Evolutionary conservation across 208 protist genomes (phyloP), one percentile per base, ranked within the genome.

Genomic region (Crithidia fasciculata): DNA sequence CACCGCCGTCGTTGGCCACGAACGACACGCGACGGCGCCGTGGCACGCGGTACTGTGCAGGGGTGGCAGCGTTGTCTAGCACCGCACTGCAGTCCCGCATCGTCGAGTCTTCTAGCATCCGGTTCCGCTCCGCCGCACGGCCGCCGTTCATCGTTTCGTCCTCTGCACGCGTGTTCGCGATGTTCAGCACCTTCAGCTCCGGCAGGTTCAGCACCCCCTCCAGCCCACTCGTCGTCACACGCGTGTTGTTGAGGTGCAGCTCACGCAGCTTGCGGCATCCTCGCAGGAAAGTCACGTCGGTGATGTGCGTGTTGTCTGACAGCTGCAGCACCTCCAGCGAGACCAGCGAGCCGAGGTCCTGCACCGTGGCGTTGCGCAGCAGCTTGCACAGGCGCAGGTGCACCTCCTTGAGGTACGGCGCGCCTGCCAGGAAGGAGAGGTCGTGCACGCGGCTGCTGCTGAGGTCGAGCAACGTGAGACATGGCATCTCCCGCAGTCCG

Each of bases 271-370:
- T 60, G 3, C 59, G 62, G 49, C 81, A 87, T 28, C 55, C 53
- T 12, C 58, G 61, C 49, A 93, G 75, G n/a, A 61, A 79, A 5
- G 47, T 75, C n/a, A 90, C 79, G 63, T 85, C 72, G 49, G 79
- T 83, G 50, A 93, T 81, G 59, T 79, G 72, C 7, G 68, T 28
- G 52, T 79, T 80, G 61, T 88, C 85, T 37, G 77, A 81, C 45
- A 93, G 49, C 69, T 89, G 76, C 37, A 93, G 44, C 71, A 63
- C 72, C 68, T 90, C 81, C 43, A 93, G 63, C 39, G 64, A 66
- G 15, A 65, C 56, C 16, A 81, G 63, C 19, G 64, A 57, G 36
- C 74, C 65, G 8, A 83, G 77, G 5, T 12, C 59, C 52, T 45
- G 49, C 2, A 82, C 77, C 55, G 43, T 73, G 61, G 9, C 55